Evolutionary conservation across 345 rosid species (phyloP).

Genomic region (Hibiscus tridactylites): DNA sequence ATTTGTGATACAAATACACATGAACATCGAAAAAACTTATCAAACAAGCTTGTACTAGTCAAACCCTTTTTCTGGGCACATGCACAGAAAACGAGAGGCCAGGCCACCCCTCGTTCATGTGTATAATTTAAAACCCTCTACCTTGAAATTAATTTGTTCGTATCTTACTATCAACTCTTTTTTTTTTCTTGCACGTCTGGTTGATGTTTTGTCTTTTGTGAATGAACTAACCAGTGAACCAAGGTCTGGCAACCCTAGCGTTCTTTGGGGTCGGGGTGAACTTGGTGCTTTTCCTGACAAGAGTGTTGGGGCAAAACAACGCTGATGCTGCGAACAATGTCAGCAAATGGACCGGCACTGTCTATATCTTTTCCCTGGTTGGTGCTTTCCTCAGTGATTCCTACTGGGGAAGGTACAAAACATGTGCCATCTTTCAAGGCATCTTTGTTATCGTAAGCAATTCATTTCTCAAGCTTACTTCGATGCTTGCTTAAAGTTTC

Average conservation of each 20-base stretch:
- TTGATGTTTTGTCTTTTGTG: neutral
- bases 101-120: neutral
- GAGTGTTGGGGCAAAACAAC: constrained; percentile 83
- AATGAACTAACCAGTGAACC: constrained; percentile 57
- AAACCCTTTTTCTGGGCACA: neutral
- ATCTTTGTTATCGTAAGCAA: constrained; percentile 82
- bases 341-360: constrained; percentile 99
- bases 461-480: neutral
- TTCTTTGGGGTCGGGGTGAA: constrained; percentile 99
- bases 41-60: neutral
- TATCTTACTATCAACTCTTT: neutral
- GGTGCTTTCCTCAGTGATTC: constrained; percentile 98
- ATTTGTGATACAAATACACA: constrained; percentile 9
- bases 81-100: neutral
- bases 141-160: neutral
- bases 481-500: neutral
- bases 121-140: too few relatives aligned
- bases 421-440: constrained; percentile 92
- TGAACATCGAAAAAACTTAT: neutral
- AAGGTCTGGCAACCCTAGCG: constrained; percentile 92
- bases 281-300: constrained; percentile 85
- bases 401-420: constrained; percentile 98
- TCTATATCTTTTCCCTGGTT: constrained; percentile 91
- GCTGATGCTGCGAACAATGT: constrained; percentile 97
- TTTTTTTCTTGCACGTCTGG: neutral